These are phyloP conservation scores for Scedosporium aurantiacum DNA, from an alignment of 2,329 filamentous ascomycete species.

Conservation along the genomic window DNA sequence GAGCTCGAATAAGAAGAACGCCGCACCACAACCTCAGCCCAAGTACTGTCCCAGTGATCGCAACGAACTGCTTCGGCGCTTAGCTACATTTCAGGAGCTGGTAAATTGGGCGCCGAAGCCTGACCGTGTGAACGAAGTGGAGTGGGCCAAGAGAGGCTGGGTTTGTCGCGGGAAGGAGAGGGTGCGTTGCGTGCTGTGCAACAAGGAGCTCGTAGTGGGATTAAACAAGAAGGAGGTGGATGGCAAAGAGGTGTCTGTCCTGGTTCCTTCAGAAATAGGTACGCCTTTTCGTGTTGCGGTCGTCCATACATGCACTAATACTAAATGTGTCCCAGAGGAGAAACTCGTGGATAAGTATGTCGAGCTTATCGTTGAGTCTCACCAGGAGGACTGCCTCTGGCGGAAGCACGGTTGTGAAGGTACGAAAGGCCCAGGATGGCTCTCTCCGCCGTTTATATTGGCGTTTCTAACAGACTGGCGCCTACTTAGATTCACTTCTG, in stretches of 20 bases:
- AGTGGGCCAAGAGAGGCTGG: conserved; percentile 94
- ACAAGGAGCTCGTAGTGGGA: conserved; percentile 73
- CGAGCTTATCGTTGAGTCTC: conserved; percentile 60
- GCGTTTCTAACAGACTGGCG: conserved; percentile 12
- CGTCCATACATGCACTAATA: neutral
- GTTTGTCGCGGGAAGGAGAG: conserved; percentile 72
- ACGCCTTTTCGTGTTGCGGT: conserved; percentile 5
- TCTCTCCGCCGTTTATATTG: neutral
- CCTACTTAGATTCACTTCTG: conserved; percentile 40
- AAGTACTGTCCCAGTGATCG: conserved; percentile 84
- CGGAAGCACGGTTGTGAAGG: conserved; percentile 77
- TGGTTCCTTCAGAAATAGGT: conserved; percentile 50
- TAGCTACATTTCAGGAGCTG: conserved; percentile 83
- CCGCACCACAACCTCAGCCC: conserved; percentile 25
- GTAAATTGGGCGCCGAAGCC: conserved; percentile 93
- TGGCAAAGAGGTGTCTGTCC: conserved; percentile 40
- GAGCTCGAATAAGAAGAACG: conserved; percentile 16
- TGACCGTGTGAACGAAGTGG: conserved; percentile 71
- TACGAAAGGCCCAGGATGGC: conserved; percentile 23
- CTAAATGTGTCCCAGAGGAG: conserved; percentile 31
- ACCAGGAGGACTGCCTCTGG: conserved; percentile 79
- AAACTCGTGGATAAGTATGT: conserved; percentile 68
- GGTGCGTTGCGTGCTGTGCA: conserved; percentile 76
- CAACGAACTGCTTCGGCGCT: conserved; percentile 64
- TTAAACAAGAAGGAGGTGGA: conserved; percentile 51